These are phyloP conservation scores for Boletus reticuloceps DNA, from an alignment of 768 basidiomycete genomes.

Conservation along the genomic window DNA sequence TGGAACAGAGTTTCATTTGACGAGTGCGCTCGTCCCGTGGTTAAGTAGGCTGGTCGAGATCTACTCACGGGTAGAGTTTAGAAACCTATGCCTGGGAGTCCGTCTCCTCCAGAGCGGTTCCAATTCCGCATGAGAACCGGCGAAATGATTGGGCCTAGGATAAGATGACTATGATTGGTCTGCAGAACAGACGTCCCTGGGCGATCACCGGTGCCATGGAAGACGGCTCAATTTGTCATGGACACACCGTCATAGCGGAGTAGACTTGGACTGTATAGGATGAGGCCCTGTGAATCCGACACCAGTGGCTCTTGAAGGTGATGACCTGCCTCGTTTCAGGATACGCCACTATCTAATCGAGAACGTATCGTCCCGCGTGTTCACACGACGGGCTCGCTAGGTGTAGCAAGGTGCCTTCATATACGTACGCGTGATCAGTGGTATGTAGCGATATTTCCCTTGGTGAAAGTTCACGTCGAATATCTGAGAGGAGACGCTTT, in stretches of 20 bases:
- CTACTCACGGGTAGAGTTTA: constrained; percentile 18
- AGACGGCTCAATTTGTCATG: neutral
- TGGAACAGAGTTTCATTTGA: constrained; percentile 21
- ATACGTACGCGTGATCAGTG: constrained; percentile 1
- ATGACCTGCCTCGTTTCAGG: constrained; percentile 5
- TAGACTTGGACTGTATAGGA: neutral
- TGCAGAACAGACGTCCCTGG: neutral
- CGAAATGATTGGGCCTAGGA: no score
- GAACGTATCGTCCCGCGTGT: constrained; percentile 5
- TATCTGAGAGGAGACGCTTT: neutral
- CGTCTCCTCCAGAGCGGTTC: constrained; percentile 3
- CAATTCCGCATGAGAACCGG: constrained; percentile 20
- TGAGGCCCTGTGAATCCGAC: constrained; percentile 1
- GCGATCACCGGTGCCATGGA: constrained; percentile 8
- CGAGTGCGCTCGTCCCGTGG: neutral
- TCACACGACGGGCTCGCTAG: constrained; percentile 23
- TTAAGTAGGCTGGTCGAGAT: constrained; percentile 1
- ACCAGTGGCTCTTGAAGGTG: neutral
- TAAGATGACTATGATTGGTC: constrained; percentile 15
- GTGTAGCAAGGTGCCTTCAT: constrained; percentile 16
- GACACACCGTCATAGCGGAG: constrained; percentile 4
- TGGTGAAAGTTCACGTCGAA: neutral
- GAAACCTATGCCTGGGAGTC: constrained; percentile 22
- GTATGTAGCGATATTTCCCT: neutral
- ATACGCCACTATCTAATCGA: constrained; percentile 14